Percentiles rank a stretch among this genome's conserved stretches.
Evolutionary conservation across 208 protist genomes (phyloP).

Genomic region (Naegleria gruberi): DNA sequence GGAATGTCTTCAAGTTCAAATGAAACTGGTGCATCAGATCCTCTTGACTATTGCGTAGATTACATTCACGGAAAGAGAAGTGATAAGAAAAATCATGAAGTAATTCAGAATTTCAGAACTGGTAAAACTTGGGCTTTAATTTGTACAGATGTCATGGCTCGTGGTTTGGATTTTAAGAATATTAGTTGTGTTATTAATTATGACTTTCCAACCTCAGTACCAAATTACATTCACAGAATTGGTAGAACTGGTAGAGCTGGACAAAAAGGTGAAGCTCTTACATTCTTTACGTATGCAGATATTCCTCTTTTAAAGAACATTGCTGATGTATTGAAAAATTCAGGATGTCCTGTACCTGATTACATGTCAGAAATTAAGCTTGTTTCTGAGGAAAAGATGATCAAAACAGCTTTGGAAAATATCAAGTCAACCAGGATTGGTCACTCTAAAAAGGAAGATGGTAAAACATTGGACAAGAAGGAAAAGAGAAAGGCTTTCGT

Average conservation of each 20-base stretch:
- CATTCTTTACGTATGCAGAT: constrained; percentile 92
- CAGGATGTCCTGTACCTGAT: constrained; percentile 78
- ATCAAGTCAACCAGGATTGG: neutral
- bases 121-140: constrained; percentile 93
- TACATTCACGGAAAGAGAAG: constrained; percentile 77
- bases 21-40: neutral
- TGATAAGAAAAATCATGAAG: constrained; percentile 73
- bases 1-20: neutral
- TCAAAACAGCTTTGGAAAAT: neutral
- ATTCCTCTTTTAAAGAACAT: constrained; percentile 68
- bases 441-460: neutral
- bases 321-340: constrained; percentile 75
- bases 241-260: constrained; percentile 78
- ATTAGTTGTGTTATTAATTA: constrained; percentile 95
- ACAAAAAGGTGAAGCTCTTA: constrained; percentile 76
- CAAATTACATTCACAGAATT: constrained; percentile 92
- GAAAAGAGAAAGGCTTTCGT: neutral
- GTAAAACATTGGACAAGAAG: neutral
- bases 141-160: constrained; percentile 88
- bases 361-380: constrained; percentile 83
- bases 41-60: constrained; percentile 44
- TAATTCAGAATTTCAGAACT: constrained; percentile 83
- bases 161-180: constrained; percentile 95
- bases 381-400: neutral
- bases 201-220: constrained; percentile 86